A percentile compares a stretch with the other conserved stretches of the same genome.
These are phyloP conservation scores for Schoenoplectus tabernaemontani DNA, from an alignment of 202 grass and related monocot species.

Conservation along the genomic window DNA sequence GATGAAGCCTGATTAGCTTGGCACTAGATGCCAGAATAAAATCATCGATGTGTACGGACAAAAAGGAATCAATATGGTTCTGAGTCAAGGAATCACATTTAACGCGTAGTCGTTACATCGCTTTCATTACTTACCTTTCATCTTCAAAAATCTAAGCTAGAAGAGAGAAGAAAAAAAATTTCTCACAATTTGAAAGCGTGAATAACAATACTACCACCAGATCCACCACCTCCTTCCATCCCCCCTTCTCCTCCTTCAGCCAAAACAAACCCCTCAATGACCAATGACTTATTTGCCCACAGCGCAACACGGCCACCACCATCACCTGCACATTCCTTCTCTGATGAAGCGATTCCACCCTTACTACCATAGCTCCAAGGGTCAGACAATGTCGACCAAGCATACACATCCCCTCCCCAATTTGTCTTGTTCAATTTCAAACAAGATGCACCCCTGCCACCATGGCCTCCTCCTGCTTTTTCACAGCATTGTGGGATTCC, in stretches of 20 bases:
- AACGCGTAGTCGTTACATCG: not conserved
- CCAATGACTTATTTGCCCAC: constrained; percentile 34
- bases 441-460: constrained; percentile 78
- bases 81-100: not conserved
- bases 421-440: constrained; percentile 61
- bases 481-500: constrained; percentile 69
- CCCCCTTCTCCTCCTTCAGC: constrained; percentile 84
- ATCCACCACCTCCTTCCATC: constrained; percentile 59
- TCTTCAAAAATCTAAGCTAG: not conserved
- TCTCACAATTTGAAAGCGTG: constrained; percentile 90
- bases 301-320: constrained; percentile 69
- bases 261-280: constrained; percentile 50
- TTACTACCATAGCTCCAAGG: constrained; percentile 94
- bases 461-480: constrained; percentile 73
- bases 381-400: constrained; percentile 46
- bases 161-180: constrained; percentile 20
- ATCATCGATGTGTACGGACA: not conserved
- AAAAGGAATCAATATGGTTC: not conserved
- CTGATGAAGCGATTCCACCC: constrained; percentile 43
- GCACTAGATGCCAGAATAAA: not conserved
- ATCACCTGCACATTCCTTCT: constrained; percentile 43
- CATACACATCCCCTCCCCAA: constrained; percentile 91
- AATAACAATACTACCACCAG: constrained; percentile 86
- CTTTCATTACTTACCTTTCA: not conserved
- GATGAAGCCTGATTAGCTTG: not conserved